Conservation (phyloP, 306 rosid species). For the Trifolium dubium region DNA sequence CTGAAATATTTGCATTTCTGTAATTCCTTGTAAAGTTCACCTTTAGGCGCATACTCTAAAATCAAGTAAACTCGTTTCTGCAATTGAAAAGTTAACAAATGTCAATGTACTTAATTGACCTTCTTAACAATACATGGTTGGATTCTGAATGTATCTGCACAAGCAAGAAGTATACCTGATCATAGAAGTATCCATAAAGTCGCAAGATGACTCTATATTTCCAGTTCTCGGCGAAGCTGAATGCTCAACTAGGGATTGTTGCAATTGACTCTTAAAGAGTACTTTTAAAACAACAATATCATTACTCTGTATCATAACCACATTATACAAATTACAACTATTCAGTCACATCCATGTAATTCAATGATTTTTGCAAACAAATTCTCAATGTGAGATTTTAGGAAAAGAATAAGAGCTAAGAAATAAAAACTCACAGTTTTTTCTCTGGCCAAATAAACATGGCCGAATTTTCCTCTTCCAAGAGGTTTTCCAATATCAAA, state of each 20-base stretch:
- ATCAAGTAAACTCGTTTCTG: slow-evolving; percentile 96
- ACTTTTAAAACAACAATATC: slow-evolving; percentile 94
- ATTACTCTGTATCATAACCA: slow-evolving; percentile 75
- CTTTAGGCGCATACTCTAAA: slow-evolving; percentile 96
- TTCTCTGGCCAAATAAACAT: slow-evolving; percentile 97
- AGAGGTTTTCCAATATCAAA: slow-evolving; percentile 97
- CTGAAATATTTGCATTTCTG: slow-evolving; percentile 96
- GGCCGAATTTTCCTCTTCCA: slow-evolving; percentile 99
- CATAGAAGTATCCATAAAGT: slow-evolving; percentile 94
- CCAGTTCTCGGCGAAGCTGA: slow-evolving; percentile 98
- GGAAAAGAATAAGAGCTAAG: no score
- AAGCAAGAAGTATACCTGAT: slow-evolving; percentile 62
- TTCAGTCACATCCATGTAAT: not conserved
- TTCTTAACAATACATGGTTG: not conserved
- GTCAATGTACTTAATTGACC: not conserved
- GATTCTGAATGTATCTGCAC: slow-evolving; percentile 7
- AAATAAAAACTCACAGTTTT: slow-evolving; percentile 64
- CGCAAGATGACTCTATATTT: slow-evolving; percentile 94
- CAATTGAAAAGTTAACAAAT: slow-evolving; percentile 38
- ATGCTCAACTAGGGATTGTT: slow-evolving; percentile 99
- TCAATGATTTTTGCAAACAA: not conserved
- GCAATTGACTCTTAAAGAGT: slow-evolving; percentile 94
- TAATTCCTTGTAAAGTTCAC: slow-evolving; percentile 96
- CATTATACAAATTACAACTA: not conserved
- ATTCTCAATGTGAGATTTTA: not conserved